phyloP scores from a whole-genome alignment of 192 early-diverging fungal species.

The Gamsiella multidivaricata region DNA sequence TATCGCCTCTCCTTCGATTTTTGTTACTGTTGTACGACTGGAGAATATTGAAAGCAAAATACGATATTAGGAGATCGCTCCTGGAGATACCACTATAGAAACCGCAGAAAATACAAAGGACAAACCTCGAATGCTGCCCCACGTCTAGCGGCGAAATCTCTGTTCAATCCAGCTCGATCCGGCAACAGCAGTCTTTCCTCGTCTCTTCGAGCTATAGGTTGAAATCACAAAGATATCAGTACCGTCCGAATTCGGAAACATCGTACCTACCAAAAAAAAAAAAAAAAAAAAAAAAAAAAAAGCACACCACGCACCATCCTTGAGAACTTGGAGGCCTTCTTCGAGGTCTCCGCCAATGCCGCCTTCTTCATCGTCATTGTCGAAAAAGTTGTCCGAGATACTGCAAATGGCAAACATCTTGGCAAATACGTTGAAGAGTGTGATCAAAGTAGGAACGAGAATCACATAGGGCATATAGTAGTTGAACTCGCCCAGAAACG shows the following conservation, averaged over 20 bases:
- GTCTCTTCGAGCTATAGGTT: slow-evolving; percentile 28
- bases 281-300: background rate
- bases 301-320: slow-evolving; percentile 25
- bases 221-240: background rate
- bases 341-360: slow-evolving; percentile 43
- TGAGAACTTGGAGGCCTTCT: slow-evolving; percentile 42
- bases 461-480: slow-evolving; percentile 90
- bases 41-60: background rate
- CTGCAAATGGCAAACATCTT: slow-evolving; percentile 78
- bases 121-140: slow-evolving; percentile 44
- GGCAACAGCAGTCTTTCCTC: slow-evolving; percentile 45
- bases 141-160: slow-evolving; percentile 43
- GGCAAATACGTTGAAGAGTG: slow-evolving; percentile 86
- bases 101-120: background rate
- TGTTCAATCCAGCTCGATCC: slow-evolving; percentile 36
- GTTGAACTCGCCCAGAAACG: slow-evolving; percentile 90
- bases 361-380: slow-evolving; percentile 56
- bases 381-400: slow-evolving; percentile 54
- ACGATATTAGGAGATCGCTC: background rate
- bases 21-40: slow-evolving; percentile 39
- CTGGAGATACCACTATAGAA: background rate
- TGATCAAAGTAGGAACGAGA: slow-evolving; percentile 77
- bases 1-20: slow-evolving; percentile 31
- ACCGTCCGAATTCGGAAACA: too few relatives aligned
- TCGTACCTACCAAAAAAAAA: background rate